Evolutionary conservation across 495 filamentous ascomycete genomes (phyloP).

Genomic region (Tuber borchii): DNA sequence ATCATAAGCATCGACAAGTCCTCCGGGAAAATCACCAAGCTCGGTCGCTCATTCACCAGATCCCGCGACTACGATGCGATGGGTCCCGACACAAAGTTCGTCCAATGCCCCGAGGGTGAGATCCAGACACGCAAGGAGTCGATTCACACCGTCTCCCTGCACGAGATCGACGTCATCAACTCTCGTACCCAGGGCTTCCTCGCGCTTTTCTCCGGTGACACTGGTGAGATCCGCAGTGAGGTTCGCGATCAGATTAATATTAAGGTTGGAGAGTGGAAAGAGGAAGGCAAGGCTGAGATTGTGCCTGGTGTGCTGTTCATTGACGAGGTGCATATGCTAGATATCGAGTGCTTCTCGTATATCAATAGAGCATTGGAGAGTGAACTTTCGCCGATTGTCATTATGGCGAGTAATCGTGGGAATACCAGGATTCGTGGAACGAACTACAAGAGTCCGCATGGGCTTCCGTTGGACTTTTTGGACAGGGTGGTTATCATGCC

Average conservation of each 20-base stretch:
- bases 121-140: constrained; percentile 96
- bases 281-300: constrained; percentile 97
- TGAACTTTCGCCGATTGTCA: constrained; percentile 91
- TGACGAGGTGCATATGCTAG: constrained; percentile 98
- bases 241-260: constrained; percentile 98
- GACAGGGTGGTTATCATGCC: constrained; percentile 95
- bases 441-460: constrained; percentile 72
- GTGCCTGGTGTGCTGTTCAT: constrained; percentile 97
- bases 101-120: constrained; percentile 97
- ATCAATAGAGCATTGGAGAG: constrained; percentile 94
- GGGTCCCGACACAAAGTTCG: constrained; percentile 96
- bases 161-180: constrained; percentile 99
- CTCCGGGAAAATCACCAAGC: constrained; percentile 92
- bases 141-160: constrained; percentile 89
- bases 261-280: constrained; percentile 97
- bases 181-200: constrained; percentile 89
- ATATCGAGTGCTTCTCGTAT: constrained; percentile 97
- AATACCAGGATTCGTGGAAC: constrained; percentile 89
- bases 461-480: constrained; percentile 89
- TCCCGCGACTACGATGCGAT: constrained; percentile 98
- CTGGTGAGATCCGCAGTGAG: constrained; percentile 94
- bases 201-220: constrained; percentile 94
- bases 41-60: constrained; percentile 85
- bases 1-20: constrained; percentile 98
- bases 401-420: constrained; percentile 98